phyloP scores from a whole-genome alignment of 805 yeast genomes.

The Pichia rugopelliculosa region DNA sequence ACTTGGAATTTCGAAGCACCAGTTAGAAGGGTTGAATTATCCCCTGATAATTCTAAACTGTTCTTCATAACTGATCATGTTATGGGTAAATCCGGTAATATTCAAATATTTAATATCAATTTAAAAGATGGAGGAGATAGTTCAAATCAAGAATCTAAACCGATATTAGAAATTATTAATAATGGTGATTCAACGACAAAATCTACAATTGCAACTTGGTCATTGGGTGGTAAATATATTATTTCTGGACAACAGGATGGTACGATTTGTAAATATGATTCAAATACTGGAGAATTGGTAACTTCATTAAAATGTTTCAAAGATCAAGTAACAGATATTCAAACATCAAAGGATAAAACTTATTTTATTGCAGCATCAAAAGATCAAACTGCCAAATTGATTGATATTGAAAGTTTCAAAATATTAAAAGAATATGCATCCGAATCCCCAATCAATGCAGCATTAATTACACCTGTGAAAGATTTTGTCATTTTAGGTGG shows the following conservation, averaged over 20 bases:
- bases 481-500: slow-evolving; percentile 93
- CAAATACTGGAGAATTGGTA: slow-evolving; percentile 63
- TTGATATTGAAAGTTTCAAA: slow-evolving; percentile 71
- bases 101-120: slow-evolving; percentile 58
- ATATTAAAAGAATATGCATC: slow-evolving; percentile 69
- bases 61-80: slow-evolving; percentile 83
- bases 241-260: slow-evolving; percentile 90
- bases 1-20: slow-evolving; percentile 76
- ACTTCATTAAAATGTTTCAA: slow-evolving; percentile 62
- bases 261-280: slow-evolving; percentile 69
- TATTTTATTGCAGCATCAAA: slow-evolving; percentile 90
- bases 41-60: slow-evolving; percentile 60
- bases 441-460: slow-evolving; percentile 93
- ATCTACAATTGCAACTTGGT: slow-evolving; percentile 82
- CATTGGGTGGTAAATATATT: slow-evolving; percentile 64
- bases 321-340: slow-evolving; percentile 76
- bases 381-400: slow-evolving; percentile 75
- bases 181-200: slow-evolving; percentile 44
- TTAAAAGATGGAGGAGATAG: slow-evolving; percentile 27
- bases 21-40: slow-evolving; percentile 84
- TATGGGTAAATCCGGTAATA: slow-evolving; percentile 80
- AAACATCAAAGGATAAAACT: slow-evolving; percentile 77
- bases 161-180: slow-evolving; percentile 47
- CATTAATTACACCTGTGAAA: slow-evolving; percentile 88
- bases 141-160: slow-evolving; percentile 40